Evolutionary conservation across 345 rosid species (phyloP).

Genomic region (Trapa bicornis): DNA sequence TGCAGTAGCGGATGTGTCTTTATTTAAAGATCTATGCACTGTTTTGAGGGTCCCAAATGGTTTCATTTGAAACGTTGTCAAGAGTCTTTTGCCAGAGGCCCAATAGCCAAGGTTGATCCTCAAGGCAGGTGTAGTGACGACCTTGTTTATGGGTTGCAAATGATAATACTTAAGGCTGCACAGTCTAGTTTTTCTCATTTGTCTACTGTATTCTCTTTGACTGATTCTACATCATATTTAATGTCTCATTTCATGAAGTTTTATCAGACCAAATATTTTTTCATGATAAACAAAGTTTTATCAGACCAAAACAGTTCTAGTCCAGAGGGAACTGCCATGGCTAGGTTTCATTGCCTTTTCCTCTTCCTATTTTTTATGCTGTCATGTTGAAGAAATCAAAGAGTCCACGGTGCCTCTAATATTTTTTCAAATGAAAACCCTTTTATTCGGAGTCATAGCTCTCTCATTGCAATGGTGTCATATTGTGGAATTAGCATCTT

Average conservation of each 20-base stretch:
- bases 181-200: constrained; percentile 44
- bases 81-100: constrained; percentile 83
- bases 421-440: neutral
- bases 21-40: constrained; percentile 88
- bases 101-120: constrained; percentile 83
- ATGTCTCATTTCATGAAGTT: neutral
- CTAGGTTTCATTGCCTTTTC: neutral
- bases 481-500: neutral
- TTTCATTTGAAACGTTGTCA: constrained; percentile 87
- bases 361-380: neutral
- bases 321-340: neutral
- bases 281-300: neutral
- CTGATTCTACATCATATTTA: neutral
- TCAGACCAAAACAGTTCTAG: neutral
- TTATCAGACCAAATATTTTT: neutral
- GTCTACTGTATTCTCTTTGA: neutral
- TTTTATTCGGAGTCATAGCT: neutral
- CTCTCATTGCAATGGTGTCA: neutral
- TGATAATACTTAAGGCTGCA: constrained; percentile 87
- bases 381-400: neutral
- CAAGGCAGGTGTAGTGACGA: constrained; percentile 93
- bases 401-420: neutral
- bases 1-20: neutral
- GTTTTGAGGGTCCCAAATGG: constrained; percentile 97
- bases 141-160: constrained; percentile 91